A percentile compares a stretch with the other conserved stretches of the same genome.
Conservation (phyloP, 1,284 basidiomycete genomes). For the Porodaedalea pini region DNA sequence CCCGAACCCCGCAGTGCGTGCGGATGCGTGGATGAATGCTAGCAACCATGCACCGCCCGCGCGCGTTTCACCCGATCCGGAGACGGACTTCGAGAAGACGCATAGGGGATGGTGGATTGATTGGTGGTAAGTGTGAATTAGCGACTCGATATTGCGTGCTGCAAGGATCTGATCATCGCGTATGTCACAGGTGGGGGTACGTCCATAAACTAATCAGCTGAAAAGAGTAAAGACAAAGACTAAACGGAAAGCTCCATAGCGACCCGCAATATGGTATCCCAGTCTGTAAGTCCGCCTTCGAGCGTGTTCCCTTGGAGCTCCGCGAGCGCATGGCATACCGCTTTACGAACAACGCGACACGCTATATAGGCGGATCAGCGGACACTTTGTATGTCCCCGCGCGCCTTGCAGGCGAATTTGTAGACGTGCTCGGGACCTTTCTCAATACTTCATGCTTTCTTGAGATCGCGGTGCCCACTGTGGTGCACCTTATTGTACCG, state of each 20-base stretch:
- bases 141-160: background rate
- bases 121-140: conserved; percentile 38
- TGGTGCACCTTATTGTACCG: conserved; percentile 40
- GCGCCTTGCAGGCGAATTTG: conserved; percentile 35
- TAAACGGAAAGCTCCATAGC: conserved; percentile 26
- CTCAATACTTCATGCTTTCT: conserved; percentile 47
- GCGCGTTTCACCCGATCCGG: conserved; percentile 39
- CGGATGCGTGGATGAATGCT: conserved; percentile 24
- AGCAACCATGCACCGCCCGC: conserved; percentile 35
- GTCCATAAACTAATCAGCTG: background rate
- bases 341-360: conserved; percentile 33
- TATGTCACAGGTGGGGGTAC: conserved; percentile 7
- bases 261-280: conserved; percentile 43
- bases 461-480: conserved; percentile 46
- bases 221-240: background rate
- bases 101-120: conserved; percentile 40
- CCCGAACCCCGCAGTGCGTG: conserved; percentile 35
- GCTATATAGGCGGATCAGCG: conserved; percentile 46
- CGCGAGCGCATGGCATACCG: conserved; percentile 35
- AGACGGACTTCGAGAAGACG: conserved; percentile 34
- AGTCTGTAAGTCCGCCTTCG: conserved; percentile 42
- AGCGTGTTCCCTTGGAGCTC: conserved; percentile 33
- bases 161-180: background rate
- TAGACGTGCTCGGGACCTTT: conserved; percentile 41
- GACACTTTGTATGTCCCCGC: conserved; percentile 49